phyloP scores from a whole-genome alignment of 2,329 filamentous ascomycete species.

The Aspergillus fructus region DNA sequence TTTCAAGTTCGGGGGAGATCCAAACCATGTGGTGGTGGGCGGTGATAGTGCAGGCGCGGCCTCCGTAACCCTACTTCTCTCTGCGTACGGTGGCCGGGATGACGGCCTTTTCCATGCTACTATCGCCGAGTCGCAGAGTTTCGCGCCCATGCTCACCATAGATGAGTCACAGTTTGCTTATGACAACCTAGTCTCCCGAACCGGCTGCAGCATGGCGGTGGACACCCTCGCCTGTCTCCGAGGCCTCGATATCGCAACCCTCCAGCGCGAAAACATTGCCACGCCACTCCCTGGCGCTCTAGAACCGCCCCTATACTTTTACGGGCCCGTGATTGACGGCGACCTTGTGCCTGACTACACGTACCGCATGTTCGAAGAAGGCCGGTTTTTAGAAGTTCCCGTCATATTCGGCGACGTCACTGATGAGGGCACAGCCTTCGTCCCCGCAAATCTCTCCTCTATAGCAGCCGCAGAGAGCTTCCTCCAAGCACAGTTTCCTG shows the following conservation, averaged over 20 bases:
- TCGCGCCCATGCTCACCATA: constrained; percentile 50
- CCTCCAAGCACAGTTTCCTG: constrained; percentile 59
- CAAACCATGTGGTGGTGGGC: constrained; percentile 65
- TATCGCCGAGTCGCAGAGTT: constrained; percentile 55
- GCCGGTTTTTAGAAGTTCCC: constrained; percentile 53
- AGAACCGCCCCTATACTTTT: constrained; percentile 49
- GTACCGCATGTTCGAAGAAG: constrained; percentile 48
- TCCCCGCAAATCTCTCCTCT: constrained; percentile 50
- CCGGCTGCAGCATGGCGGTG: constrained; percentile 42
- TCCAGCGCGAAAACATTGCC: constrained; percentile 49
- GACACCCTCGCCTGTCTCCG: constrained; percentile 53
- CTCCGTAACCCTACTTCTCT: constrained; percentile 65
- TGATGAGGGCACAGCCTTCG: constrained; percentile 66
- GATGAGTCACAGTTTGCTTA: constrained; percentile 53
- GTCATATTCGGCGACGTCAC: constrained; percentile 60
- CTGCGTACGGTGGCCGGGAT: constrained; percentile 50
- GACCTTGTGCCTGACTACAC: constrained; percentile 54
- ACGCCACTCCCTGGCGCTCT: constrained; percentile 47
- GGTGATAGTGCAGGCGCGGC: constrained; percentile 67
- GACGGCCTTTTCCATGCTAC: constrained; percentile 54
- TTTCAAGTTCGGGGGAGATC: constrained; percentile 65
- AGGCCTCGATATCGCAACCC: constrained; percentile 39
- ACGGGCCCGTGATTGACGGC: constrained; percentile 52
- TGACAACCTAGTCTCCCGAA: constrained; percentile 51
- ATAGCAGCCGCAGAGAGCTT: constrained; percentile 54